Evolutionary conservation across 1,284 basidiomycete genomes (phyloP), one percentile per base, ranked within the genome.

Genomic region (Naganishia albida): DNA sequence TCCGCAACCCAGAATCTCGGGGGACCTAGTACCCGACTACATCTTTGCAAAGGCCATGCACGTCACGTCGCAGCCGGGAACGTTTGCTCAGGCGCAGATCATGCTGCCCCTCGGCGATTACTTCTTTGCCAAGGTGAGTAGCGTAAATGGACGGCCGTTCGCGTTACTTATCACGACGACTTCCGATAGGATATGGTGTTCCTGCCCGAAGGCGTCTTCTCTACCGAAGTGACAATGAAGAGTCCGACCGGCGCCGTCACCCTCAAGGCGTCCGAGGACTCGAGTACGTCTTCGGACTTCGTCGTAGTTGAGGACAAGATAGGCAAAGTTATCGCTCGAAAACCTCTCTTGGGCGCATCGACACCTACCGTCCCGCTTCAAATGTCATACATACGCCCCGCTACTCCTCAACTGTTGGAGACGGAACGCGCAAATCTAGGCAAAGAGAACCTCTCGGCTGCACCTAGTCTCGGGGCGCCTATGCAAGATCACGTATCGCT

Each of bases 111-210:
- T 49, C 6, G 48, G 48, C 8, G 20, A 49, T 20, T 49, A 49
- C 20, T 49, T 49, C 48, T 49, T 49, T 20, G 48, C 48, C 48
- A 49, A 49, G 48, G 52, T 54, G 30, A 26, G 28, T 34, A 10
- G 52, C 52, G 38, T n/a, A 54, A 28, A 26, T 28, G n/a, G n/a
- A n/a, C n/a, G n/a, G n/a, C n/a, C n/a, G n/a, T n/a, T n/a, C n/a
- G 34, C 28, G 52, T 34, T n/a, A 28, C 52, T 54, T 12, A 54
- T 54, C 34, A 10, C 34, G 23, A n/a, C 8, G 28, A 3, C n/a
- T 54, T n/a, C 16, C n/a, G n/a, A 54, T 54, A 54, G 52, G 52
- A 54, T 34, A 54, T 54, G 52, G 26, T n/a, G 16, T 54, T 54
- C 52, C 52, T 54, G 7, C 28, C 8, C 6, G 28, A 54, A 4